Evolutionary conservation across 352 stramenopile genomes (phyloP), one percentile per base, ranked within the genome.

Genomic region (Aphanomyces invadans): DNA sequence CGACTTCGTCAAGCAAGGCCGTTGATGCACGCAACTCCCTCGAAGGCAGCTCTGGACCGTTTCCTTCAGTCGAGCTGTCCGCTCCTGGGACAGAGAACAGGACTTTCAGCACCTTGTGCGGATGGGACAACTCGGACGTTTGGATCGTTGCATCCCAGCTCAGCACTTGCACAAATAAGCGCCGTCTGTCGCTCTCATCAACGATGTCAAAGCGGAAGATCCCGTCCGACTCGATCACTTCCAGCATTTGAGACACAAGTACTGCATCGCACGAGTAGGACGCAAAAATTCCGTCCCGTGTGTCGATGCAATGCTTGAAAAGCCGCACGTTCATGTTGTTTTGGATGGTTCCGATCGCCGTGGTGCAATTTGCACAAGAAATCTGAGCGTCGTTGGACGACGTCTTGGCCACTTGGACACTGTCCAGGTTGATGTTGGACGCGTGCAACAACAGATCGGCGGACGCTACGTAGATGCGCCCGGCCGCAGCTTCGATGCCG

Each of bases 221-320:
- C 3, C 84, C 84, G 28, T 90, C 80, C 10, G 80, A 78, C 46
- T 93, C 84, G 17, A 79, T 80, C 36, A 81, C 68, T 62, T 90
- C 80, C 19, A 90, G 73, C 42, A 92, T 71, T 51, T 83, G 79
- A 26, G 80, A 74, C 38, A 78, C 76, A 19, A 90, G 39, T n/a
- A 87, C 78, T 49, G 78, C 88, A 65, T 92, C 84, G 46, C 87
- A 74, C 1, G 76, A 88, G 71, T 92, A 92, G n/a, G 71, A 73
- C 3, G 59, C 68, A 46, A 90, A 92, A 7, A 89, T 67, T 62
- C 32, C 45, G 19, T 51, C 21, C 21, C 3, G 33, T n/a, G 29
- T 45, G 31, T 64, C 44, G 70, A 71, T 52, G 38, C 60, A n/a
- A 88, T 71, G 76, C 69, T 92, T 92, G 48, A 84, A 66, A 4